A percentile compares a stretch with the other conserved stretches of the same genome.
These are phyloP conservation scores for Delphinella strobiligena DNA, from an alignment of 2,329 filamentous ascomycete genomes.

Conservation along the genomic window DNA sequence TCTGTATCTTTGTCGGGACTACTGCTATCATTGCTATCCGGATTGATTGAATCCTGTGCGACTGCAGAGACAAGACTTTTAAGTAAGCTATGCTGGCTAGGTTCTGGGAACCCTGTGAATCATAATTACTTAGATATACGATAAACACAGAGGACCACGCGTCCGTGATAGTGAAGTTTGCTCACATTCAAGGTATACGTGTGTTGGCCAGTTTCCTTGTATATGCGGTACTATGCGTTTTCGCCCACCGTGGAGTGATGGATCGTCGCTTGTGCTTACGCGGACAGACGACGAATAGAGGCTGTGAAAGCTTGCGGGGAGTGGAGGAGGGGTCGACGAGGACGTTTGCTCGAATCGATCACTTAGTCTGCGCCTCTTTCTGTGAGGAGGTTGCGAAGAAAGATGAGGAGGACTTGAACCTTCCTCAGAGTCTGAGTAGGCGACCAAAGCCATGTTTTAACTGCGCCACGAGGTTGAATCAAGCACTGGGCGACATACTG, in stretches of 20 bases:
- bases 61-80: conserved; percentile 1
- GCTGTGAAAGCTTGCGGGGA: conserved; percentile 74
- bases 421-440: conserved; percentile 48
- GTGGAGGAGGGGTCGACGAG: conserved; percentile 33
- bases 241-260: conserved; percentile 71
- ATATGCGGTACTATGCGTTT: conserved; percentile 73
- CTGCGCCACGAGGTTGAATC: neutral
- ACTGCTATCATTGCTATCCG: too few species aligned
- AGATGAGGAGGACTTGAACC: conserved; percentile 16
- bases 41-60: neutral
- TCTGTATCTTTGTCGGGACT: neutral
- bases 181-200: conserved; percentile 88
- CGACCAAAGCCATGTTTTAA: conserved; percentile 56
- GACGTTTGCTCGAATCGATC: conserved; percentile 4
- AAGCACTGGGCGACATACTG: neutral
- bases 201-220: conserved; percentile 82
- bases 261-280: conserved; percentile 68
- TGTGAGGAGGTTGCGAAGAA: conserved; percentile 6
- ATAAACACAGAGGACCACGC: too few species aligned
- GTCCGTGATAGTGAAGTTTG: too few species aligned
- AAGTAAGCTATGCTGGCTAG: conserved; percentile 2
- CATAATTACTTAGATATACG: too few species aligned
- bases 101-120: conserved; percentile 5
- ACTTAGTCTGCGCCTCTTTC: conserved; percentile 7
- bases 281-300: conserved; percentile 77